These are phyloP conservation scores for Akanthomyces lecanii DNA, from an alignment of 2,329 filamentous ascomycete genomes.

Conservation along the genomic window DNA sequence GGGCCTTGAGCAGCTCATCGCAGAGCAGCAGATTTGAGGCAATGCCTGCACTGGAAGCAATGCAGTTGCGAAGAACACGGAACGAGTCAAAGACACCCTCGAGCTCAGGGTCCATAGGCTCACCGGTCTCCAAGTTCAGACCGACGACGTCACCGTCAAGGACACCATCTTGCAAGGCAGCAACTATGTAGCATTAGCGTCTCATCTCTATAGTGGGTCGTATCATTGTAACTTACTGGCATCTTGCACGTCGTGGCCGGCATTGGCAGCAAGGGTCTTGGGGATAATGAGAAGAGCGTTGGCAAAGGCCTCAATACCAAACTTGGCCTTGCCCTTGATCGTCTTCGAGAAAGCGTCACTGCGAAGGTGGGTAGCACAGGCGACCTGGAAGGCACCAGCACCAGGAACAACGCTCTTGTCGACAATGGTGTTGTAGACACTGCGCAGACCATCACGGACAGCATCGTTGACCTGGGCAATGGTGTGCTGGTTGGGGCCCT, in stretches of 20 bases:
- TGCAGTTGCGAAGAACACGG: constrained; percentile 86
- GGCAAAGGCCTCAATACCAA: constrained; percentile 89
- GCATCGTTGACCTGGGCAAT: constrained; percentile 96
- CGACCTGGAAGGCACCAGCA: constrained; percentile 92
- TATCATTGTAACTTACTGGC: constrained; percentile 58
- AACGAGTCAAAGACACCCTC: constrained; percentile 95
- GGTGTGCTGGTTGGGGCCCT: constrained; percentile 94
- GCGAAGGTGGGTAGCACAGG: constrained; percentile 80
- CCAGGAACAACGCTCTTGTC: constrained; percentile 93
- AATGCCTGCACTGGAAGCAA: constrained; percentile 91
- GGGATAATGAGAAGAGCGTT: constrained; percentile 93
- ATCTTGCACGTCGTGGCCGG: constrained; percentile 95
- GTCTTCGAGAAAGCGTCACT: constrained; percentile 83
- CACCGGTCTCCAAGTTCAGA: constrained; percentile 78
- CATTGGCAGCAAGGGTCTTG: constrained; percentile 94
- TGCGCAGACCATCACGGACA: constrained; percentile 88
- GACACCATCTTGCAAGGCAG: constrained; percentile 79
- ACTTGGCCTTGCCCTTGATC: constrained; percentile 97
- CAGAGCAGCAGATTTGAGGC: constrained; percentile 92
- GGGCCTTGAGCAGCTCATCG: constrained; percentile 94
- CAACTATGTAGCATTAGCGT: constrained; percentile 52
- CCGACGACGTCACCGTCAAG: constrained; percentile 81
- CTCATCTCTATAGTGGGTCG: background rate
- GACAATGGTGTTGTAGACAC: constrained; percentile 99
- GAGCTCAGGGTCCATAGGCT: constrained; percentile 91